Evolutionary conservation across 306 rosid species (phyloP).

Genomic region (Quercus berberidifolia): DNA sequence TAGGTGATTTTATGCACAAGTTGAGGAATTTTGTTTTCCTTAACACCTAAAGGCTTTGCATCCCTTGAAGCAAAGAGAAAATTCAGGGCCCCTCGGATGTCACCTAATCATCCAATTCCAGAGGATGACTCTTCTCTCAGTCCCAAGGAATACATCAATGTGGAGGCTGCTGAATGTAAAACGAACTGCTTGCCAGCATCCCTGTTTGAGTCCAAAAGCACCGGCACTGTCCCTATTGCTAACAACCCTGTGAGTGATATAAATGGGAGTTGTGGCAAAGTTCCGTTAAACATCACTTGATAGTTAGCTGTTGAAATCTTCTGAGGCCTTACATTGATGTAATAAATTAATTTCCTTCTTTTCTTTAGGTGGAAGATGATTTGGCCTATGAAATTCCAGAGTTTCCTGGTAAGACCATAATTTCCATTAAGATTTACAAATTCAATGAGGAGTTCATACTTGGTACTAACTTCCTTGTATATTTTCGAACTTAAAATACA

Average conservation of each 20-base stretch:
- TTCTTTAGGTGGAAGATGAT: slow-evolving; percentile 43
- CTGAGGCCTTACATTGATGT: not conserved
- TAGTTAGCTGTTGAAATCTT: slow-evolving; percentile 1
- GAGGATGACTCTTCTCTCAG: slow-evolving; percentile 34
- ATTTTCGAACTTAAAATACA: slow-evolving; percentile 29
- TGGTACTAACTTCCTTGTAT: slow-evolving; percentile 32
- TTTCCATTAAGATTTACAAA: slow-evolving; percentile 4
- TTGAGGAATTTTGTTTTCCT: slow-evolving; percentile 34
- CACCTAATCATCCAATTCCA: slow-evolving; percentile 51
- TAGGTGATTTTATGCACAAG: no score
- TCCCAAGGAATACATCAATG: slow-evolving; percentile 30
- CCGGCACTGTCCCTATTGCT: slow-evolving; percentile 22
- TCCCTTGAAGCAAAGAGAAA: slow-evolving; percentile 90
- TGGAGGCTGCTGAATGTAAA: slow-evolving; percentile 33
- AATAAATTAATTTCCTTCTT: slow-evolving; percentile 1
- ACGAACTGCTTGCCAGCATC: slow-evolving; percentile 31
- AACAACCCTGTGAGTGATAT: slow-evolving; percentile 37
- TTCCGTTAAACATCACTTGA: slow-evolving; percentile 8
- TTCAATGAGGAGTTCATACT: slow-evolving; percentile 11
- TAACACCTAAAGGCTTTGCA: slow-evolving; percentile 76
- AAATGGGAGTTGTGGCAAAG: slow-evolving; percentile 10
- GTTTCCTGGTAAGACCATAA: slow-evolving; percentile 37
- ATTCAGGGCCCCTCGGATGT: slow-evolving; percentile 72
- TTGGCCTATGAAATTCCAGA: slow-evolving; percentile 31
- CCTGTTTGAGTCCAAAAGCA: slow-evolving; percentile 23